phyloP scores from a whole-genome alignment of 108 stramenopile species.

The Fragilaria crotonensis region DNA sequence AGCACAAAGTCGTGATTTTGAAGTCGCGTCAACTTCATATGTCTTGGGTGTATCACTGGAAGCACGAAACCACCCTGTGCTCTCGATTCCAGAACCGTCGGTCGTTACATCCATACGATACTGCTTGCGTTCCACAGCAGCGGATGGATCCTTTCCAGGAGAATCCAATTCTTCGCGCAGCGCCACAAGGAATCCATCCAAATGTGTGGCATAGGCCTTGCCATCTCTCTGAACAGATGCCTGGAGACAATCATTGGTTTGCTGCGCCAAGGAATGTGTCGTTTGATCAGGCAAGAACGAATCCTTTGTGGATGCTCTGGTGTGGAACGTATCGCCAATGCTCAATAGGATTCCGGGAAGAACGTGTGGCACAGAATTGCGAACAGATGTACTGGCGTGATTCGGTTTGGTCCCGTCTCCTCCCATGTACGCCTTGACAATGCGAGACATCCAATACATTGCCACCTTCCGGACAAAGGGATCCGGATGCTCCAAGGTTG shows the following conservation, averaged over 20 bases:
- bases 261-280: conserved; percentile 75
- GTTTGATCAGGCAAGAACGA: conserved; percentile 75
- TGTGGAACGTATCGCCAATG: conserved; percentile 65
- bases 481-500: conserved; percentile 87
- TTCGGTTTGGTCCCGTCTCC: conserved; percentile 9
- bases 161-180: conserved; percentile 79
- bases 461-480: conserved; percentile 88
- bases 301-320: conserved; percentile 38
- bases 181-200: conserved; percentile 79
- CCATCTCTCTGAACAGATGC: conserved; percentile 74
- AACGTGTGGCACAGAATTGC: conserved; percentile 75
- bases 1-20: conserved; percentile 73
- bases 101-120: conserved; percentile 81
- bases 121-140: conserved; percentile 65
- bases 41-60: conserved; percentile 27
- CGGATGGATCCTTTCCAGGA: conserved; percentile 62
- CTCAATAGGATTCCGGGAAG: conserved; percentile 72
- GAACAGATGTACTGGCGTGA: conserved; percentile 61
- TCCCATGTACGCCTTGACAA: conserved; percentile 79
- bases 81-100: conserved; percentile 79
- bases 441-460: conserved; percentile 86
- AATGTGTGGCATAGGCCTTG: conserved; percentile 65
- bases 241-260: conserved; percentile 71
- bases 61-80: conserved; percentile 77
- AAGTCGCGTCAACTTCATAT: conserved; percentile 46